Evolutionary conservation across 2,329 filamentous ascomycete species (phyloP).

Genomic region (Colletotrichum tamarilloi): DNA sequence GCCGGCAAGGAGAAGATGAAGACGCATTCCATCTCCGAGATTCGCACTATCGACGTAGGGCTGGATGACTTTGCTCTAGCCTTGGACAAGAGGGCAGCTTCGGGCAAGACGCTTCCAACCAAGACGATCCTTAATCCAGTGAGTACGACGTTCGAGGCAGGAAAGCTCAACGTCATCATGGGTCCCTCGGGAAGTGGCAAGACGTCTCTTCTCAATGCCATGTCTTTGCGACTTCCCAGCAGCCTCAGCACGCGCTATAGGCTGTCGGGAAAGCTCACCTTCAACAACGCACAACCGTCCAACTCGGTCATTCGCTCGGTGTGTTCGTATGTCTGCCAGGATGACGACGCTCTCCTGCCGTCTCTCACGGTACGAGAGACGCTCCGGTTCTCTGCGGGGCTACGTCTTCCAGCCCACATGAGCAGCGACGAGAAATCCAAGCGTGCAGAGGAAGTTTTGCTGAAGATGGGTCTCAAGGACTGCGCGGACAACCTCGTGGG

Average conservation of each 20-base stretch:
- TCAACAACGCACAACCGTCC: slow-evolving; percentile 77
- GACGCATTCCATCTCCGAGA: slow-evolving; percentile 60
- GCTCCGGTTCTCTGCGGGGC: slow-evolving; percentile 75
- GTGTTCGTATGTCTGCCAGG: slow-evolving; percentile 82
- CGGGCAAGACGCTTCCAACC: slow-evolving; percentile 61
- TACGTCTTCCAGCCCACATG: slow-evolving; percentile 79
- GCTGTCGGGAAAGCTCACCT: slow-evolving; percentile 71
- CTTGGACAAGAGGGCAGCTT: slow-evolving; percentile 69
- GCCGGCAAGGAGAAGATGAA: slow-evolving; percentile 78
- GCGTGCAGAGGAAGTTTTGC: slow-evolving; percentile 76
- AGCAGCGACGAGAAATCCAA: slow-evolving; percentile 73
- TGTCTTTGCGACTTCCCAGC: slow-evolving; percentile 75
- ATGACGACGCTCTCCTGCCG: slow-evolving; percentile 79
- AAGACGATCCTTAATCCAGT: slow-evolving; percentile 76
- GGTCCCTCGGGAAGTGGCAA: slow-evolving; percentile 83
- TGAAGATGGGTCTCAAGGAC: slow-evolving; percentile 82
- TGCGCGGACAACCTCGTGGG: slow-evolving; percentile 82
- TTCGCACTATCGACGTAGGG: slow-evolving; percentile 72
- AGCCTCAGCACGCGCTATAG: slow-evolving; percentile 71
- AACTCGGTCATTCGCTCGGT: slow-evolving; percentile 76
- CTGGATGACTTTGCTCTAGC: slow-evolving; percentile 73
- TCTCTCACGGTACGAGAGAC: slow-evolving; percentile 83
- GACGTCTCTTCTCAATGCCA: slow-evolving; percentile 78
- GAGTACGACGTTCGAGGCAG: slow-evolving; percentile 73
- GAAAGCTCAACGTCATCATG: slow-evolving; percentile 81